phyloP scores from a whole-genome alignment of 2,329 filamentous ascomycete species.

The Microthyrium microscopicum region DNA sequence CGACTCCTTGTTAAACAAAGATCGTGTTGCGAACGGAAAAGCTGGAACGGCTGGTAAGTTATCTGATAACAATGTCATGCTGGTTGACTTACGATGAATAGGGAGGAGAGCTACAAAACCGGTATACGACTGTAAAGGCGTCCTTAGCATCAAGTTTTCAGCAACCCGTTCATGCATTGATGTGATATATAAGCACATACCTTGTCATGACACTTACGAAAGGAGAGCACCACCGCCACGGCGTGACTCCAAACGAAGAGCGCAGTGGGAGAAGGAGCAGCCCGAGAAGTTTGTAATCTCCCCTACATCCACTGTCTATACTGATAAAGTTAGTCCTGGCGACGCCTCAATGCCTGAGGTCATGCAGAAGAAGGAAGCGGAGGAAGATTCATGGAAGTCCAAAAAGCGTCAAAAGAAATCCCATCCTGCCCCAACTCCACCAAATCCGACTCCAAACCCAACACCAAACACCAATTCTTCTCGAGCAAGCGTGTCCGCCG shows the following conservation, averaged over 20 bases:
- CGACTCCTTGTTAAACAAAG: conserved; percentile 33
- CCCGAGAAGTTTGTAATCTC: conserved; percentile 14
- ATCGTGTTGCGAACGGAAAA: conserved; percentile 29
- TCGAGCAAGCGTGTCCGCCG: conserved; percentile 13
- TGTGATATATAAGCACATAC: conserved; percentile 29
- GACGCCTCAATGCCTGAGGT: no score
- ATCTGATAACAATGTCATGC: background rate
- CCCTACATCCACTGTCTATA: background rate
- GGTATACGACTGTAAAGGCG: conserved; percentile 32
- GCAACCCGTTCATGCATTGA: conserved; percentile 23
- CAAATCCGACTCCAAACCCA: no score
- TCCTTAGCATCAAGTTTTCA: conserved; percentile 32
- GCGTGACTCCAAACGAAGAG: conserved; percentile 22
- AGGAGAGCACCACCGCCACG: conserved; percentile 25
- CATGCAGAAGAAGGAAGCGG: no score
- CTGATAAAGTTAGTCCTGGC: no score
- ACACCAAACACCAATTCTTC: background rate
- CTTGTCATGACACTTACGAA: conserved; percentile 29
- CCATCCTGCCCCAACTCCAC: no score
- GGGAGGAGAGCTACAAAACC: conserved; percentile 21
- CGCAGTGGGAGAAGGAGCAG: conserved; percentile 19
- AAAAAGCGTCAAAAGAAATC: no score
- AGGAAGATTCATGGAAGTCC: no score
- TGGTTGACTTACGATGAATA: conserved; percentile 3
- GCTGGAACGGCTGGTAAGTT: conserved; percentile 20